These are phyloP conservation scores for Adenanthera pavonina DNA, from an alignment of 306 rosid species.

Conservation along the genomic window DNA sequence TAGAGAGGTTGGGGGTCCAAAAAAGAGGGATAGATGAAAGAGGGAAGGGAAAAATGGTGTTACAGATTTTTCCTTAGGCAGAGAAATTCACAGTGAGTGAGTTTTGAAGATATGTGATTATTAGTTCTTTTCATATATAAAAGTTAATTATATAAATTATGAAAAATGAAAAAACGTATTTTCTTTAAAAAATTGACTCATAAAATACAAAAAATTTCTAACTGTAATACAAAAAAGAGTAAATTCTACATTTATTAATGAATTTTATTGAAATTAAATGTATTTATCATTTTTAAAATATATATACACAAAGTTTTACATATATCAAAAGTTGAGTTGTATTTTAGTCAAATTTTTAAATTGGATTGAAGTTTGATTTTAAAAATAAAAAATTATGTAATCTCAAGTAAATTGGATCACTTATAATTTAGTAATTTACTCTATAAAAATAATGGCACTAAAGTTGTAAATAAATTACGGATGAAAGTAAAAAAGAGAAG, in stretches of 20 bases:
- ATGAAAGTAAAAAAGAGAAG: too few species aligned
- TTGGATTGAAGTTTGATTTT: background rate
- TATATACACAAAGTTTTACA: too few species aligned
- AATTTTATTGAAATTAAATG: background rate
- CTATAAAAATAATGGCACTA: too few species aligned
- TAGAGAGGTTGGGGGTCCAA: slow-evolving; percentile 47
- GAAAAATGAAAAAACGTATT: too few species aligned
- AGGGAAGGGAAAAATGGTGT: background rate
- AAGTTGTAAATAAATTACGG: too few species aligned
- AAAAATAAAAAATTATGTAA: too few species aligned
- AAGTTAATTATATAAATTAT: too few species aligned
- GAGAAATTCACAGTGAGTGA: slow-evolving; percentile 43
- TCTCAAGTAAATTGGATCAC: too few species aligned
- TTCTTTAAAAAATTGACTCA: too few species aligned
- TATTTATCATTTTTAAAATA: background rate
- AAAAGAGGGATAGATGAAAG: slow-evolving; percentile 1
- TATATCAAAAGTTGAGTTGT: background rate
- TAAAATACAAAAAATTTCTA: background rate
- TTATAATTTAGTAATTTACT: too few species aligned
- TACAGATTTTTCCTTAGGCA: slow-evolving; percentile 52
- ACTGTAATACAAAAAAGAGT: background rate
- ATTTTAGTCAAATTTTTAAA: background rate
- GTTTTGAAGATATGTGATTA: background rate
- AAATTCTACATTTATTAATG: background rate
- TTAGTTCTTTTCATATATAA: background rate